These are phyloP conservation scores for Phytophthora fragariaefolia DNA, from an alignment of 352 stramenopile species.

Conservation along the genomic window DNA sequence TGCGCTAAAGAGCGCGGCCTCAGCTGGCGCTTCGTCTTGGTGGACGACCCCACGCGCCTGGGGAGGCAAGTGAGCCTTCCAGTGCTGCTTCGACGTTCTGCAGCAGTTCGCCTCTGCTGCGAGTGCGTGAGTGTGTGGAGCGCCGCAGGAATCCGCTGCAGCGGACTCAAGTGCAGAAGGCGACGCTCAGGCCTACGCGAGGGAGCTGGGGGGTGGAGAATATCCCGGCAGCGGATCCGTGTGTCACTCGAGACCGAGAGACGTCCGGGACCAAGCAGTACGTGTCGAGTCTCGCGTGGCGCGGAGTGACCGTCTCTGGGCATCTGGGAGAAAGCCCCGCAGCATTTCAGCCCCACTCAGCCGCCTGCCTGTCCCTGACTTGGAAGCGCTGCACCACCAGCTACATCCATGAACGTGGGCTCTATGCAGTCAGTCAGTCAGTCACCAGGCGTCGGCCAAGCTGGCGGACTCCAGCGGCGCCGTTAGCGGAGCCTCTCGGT, in stretches of 20 bases:
- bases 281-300: not conserved
- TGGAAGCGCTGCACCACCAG: not conserved
- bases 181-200: not conserved
- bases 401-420: too few relatives aligned
- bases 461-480: too few relatives aligned
- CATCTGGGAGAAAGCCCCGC: not conserved
- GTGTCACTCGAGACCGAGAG: not conserved
- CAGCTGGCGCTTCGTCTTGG: not conserved
- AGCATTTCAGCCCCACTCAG: slow-evolving; percentile 18
- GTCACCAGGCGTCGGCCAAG: too few relatives aligned
- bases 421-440: slow-evolving; percentile 15
- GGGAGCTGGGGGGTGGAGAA: too few relatives aligned
- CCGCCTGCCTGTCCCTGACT: slow-evolving; percentile 23
- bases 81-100: not conserved
- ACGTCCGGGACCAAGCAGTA: not conserved
- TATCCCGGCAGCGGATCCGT: too few relatives aligned
- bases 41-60: not conserved
- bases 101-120: too few relatives aligned
- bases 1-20: not conserved
- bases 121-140: too few relatives aligned
- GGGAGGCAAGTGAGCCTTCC: not conserved
- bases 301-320: not conserved
- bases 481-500: too few relatives aligned
- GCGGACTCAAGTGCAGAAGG: not conserved
- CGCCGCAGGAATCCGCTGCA: not conserved